Evolutionary conservation across 1,139 yeast genomes (phyloP), one percentile per base, ranked within the genome.

Genomic region (Nematodospora anomalae): DNA sequence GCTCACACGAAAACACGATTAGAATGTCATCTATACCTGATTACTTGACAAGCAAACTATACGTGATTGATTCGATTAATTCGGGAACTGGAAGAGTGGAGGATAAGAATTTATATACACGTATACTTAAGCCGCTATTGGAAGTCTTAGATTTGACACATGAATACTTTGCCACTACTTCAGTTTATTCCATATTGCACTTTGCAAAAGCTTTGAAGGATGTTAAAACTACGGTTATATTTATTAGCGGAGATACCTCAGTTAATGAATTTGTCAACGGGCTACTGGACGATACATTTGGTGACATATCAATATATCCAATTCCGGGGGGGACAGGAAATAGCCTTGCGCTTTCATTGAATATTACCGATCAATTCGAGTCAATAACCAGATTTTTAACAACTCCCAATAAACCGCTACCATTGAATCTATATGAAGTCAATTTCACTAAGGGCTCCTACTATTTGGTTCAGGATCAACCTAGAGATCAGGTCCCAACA

Each of bases 301-400:
- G 32, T 2, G 43, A 47, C 4, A 34, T 71, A 29, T 51, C 56
- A 10, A 35, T 85, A 2, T 62, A 69, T 8, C 73, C 80, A 3
- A 62, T 89, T 15, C 95, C 97, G 0, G 70, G 80, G 37, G 97
- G 97, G 1, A 83, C 96, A 0, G 97, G 96, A 0, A 89, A 89
- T 53, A 89, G 95, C 6, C 64, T 87, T 38, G 76, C 88, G 2
- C 71, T 76, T 13, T 81, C 95, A 0, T 50, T 82, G 7, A 80
- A 78, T 1, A 51, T 79, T 12, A 45, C 48, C 1, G 50, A 52
- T 10, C 65, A 66, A 18, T 58, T 71, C 2, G 51, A 68, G 4
- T 64, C 67, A 0, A 66, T 83, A 1, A 53, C 68, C 4, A 60
- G 63, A 23, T 60, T 76, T 4, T 52, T 83, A 9, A 60, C 71